Evolutionary conservation across 208 protist genomes (phyloP).

Genomic region (Leishmania gerbilli): DNA sequence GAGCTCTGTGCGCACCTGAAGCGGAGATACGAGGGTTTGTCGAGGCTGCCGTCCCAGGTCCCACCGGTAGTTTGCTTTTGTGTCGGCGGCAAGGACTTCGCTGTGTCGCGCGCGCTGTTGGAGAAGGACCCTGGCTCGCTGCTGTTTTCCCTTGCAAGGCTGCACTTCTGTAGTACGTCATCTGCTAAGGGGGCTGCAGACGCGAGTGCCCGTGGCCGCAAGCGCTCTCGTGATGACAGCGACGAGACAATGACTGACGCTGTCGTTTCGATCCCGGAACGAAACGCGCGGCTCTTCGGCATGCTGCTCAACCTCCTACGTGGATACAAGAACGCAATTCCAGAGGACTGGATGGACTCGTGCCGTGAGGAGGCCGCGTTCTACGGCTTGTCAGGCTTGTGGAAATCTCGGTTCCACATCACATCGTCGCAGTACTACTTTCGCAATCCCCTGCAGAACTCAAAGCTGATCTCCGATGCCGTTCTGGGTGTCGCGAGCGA

Average conservation of each 20-base stretch:
- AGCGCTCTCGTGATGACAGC: neutral
- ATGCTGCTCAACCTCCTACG: slow-evolving; percentile 68
- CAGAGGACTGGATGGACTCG: slow-evolving; percentile 38
- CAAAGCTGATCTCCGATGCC: slow-evolving; percentile 43
- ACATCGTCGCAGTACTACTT: slow-evolving; percentile 27
- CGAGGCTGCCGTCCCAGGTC: slow-evolving; percentile 36
- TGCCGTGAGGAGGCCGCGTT: slow-evolving; percentile 51
- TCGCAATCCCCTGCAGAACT: slow-evolving; percentile 33
- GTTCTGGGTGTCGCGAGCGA: slow-evolving; percentile 54
- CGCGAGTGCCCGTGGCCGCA: neutral
- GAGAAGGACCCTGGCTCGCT: slow-evolving; percentile 69
- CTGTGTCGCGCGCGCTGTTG: slow-evolving; percentile 37
- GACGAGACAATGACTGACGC: neutral
- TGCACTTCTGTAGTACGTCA: slow-evolving; percentile 27
- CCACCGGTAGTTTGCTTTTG: slow-evolving; percentile 54
- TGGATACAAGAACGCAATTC: slow-evolving; percentile 55
- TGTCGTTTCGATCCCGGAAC: slow-evolving; percentile 38
- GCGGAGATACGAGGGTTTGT: slow-evolving; percentile 20
- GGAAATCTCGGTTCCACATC: slow-evolving; percentile 31
- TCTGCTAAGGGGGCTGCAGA: neutral
- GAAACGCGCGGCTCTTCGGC: slow-evolving; percentile 40
- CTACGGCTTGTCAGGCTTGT: slow-evolving; percentile 58
- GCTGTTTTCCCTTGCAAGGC: slow-evolving; percentile 46
- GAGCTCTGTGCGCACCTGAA: slow-evolving; percentile 14
- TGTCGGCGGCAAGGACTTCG: slow-evolving; percentile 48